Percentiles rank a stretch among this genome's conserved stretches.
These are phyloP conservation scores for Delonix regia DNA, from an alignment of 306 rosid genomes.

Conservation along the genomic window DNA sequence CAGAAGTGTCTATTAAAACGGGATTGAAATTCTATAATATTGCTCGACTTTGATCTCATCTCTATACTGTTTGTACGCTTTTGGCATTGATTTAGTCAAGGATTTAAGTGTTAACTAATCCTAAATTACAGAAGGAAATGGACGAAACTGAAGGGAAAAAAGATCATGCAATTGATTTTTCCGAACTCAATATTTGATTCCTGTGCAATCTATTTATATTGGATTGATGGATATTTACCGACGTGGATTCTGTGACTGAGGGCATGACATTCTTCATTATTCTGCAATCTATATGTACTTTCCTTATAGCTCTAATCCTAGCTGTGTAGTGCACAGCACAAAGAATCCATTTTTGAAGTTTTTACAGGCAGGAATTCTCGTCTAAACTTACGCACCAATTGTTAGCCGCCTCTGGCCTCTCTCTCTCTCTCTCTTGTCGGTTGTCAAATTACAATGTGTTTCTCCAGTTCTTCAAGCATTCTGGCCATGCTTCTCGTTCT, in stretches of 20 bases:
- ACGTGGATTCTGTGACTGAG: too few species aligned
- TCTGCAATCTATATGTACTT: too few species aligned
- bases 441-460: conserved; percentile 32
- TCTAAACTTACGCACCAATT: not conserved
- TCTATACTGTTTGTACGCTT: not conserved
- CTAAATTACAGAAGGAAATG: not conserved
- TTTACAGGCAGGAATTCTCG: not conserved
- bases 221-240: too few species aligned
- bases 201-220: too few species aligned
- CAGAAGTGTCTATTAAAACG: not conserved
- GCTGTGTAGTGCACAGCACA: too few species aligned
- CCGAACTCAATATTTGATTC: not conserved
- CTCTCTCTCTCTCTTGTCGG: not conserved
- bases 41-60: not conserved
- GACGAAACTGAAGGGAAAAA: too few species aligned
- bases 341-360: too few species aligned
- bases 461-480: not conserved
- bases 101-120: not conserved
- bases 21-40: not conserved
- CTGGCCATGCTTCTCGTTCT: conserved; percentile 36
- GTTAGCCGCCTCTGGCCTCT: not conserved
- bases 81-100: not conserved
- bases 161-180: not conserved
- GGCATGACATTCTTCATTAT: too few species aligned
- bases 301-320: too few species aligned